Conservation (phyloP, 1,139 yeast genomes). For the Pichia sp. region DNA sequence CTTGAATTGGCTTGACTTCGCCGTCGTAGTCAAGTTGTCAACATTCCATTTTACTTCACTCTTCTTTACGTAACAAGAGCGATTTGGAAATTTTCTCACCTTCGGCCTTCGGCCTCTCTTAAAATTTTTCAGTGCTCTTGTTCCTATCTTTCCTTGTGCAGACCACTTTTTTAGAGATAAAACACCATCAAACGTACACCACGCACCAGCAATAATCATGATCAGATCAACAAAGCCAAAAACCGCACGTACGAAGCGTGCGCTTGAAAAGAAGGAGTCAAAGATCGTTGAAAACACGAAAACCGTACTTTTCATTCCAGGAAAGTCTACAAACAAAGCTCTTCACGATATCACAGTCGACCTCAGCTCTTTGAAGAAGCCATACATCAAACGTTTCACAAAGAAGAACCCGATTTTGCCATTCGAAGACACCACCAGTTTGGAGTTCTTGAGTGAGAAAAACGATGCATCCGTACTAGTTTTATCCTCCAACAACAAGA, state of each 20-base stretch:
- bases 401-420: constrained; percentile 89
- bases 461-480: constrained; percentile 86
- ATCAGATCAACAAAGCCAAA: constrained; percentile 78
- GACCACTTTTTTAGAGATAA: too few species aligned
- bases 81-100: too few species aligned
- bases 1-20: too few species aligned
- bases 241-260: constrained; percentile 95
- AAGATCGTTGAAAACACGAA: constrained; percentile 87
- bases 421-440: constrained; percentile 79
- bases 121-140: too few species aligned
- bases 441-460: constrained; percentile 92
- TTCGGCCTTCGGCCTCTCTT: too few species aligned
- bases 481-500: constrained; percentile 76
- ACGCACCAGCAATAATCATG: too few species aligned
- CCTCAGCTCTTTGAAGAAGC: constrained; percentile 85
- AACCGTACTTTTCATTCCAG: constrained; percentile 87
- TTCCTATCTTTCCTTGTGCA: too few species aligned
- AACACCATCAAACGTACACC: too few species aligned
- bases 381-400: constrained; percentile 77
- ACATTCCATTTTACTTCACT: too few species aligned
- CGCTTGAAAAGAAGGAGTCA: constrained; percentile 81
- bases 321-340: constrained; percentile 69
- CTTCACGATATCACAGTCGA: constrained; percentile 90
- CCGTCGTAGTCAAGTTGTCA: too few species aligned
- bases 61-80: too few species aligned